Conservation (phyloP, 768 basidiomycete genomes). For the Lentinula detonsa region DNA sequence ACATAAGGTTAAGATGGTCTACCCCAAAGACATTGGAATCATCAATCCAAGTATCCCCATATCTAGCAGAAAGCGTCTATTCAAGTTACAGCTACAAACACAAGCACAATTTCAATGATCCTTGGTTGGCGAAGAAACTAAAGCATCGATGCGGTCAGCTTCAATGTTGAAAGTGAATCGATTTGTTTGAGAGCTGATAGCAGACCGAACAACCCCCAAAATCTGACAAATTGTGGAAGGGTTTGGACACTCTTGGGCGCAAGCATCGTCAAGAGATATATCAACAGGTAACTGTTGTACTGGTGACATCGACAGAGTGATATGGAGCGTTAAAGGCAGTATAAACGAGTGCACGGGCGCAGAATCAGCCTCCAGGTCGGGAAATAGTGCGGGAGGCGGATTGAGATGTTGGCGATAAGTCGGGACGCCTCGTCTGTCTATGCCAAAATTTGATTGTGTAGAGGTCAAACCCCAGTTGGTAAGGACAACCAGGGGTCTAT, state of each 20-base stretch:
- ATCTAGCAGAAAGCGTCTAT: no score
- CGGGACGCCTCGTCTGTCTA: background rate
- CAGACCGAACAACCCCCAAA: background rate
- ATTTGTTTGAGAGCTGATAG: background rate
- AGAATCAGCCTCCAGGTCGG: no score
- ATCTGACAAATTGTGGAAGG: background rate
- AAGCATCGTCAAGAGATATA: slow-evolving; percentile 5
- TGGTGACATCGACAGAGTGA: slow-evolving; percentile 11
- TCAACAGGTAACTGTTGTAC: slow-evolving; percentile 8
- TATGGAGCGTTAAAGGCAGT: slow-evolving; percentile 17
- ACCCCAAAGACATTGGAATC: no score
- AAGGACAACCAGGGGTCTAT: slow-evolving; percentile 45
- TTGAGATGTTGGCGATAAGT: slow-evolving; percentile 49
- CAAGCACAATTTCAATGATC: no score
- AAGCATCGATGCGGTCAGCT: background rate
- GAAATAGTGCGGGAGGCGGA: slow-evolving; percentile 29
- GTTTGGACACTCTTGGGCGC: slow-evolving; percentile 19
- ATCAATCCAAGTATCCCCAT: no score
- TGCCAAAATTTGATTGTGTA: background rate
- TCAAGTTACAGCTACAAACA: no score
- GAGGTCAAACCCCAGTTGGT: slow-evolving; percentile 58
- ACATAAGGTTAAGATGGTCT: background rate
- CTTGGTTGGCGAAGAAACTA: no score
- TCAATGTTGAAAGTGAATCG: background rate
- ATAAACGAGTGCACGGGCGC: slow-evolving; percentile 4